Percentiles rank a stretch among this genome's conserved stretches.
Evolutionary conservation across 2,329 filamentous ascomycete genomes (phyloP).

Genomic region (Fusarium drepaniforme): DNA sequence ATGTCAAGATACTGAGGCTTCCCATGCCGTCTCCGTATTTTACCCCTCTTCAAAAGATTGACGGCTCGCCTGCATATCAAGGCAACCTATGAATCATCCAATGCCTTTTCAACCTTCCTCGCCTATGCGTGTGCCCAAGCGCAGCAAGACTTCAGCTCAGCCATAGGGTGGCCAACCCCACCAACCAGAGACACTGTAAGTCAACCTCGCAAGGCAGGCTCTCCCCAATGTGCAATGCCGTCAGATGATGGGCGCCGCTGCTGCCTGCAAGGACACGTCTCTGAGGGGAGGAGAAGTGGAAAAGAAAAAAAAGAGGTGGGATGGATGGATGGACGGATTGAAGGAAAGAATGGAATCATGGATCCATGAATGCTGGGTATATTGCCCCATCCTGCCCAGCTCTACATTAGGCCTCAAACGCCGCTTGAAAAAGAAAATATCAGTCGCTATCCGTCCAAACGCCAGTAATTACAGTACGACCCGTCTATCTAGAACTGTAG

Average conservation of each 20-base stretch:
- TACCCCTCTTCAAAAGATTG: not conserved
- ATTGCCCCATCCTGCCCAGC: slow-evolving; percentile 3
- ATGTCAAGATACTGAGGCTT: not conserved
- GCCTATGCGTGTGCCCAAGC: not conserved
- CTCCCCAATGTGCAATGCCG: slow-evolving; percentile 1
- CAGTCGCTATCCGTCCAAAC: slow-evolving; percentile 21
- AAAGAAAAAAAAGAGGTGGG: not conserved
- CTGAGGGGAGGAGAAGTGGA: slow-evolving; percentile 9
- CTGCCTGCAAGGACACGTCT: slow-evolving; percentile 4
- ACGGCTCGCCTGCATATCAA: not conserved
- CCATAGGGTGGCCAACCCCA: not conserved
- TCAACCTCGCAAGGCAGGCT: slow-evolving; percentile 4
- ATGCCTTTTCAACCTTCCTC: not conserved
- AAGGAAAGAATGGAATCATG: slow-evolving; percentile 8
- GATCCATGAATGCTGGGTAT: not conserved
- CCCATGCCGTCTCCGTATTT: not conserved
- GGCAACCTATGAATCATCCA: not conserved
- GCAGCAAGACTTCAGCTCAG: not conserved
- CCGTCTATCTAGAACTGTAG: not conserved
- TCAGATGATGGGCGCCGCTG: not conserved
- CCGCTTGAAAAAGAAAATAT: slow-evolving; percentile 14
- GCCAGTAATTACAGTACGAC: slow-evolving; percentile 18
- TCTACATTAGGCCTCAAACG: slow-evolving; percentile 16
- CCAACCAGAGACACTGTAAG: not conserved
- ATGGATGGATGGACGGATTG: not conserved